Base-by-base conservation (phyloP, 108 stramenopile species). In the Licmophora abbreviata region DNA sequence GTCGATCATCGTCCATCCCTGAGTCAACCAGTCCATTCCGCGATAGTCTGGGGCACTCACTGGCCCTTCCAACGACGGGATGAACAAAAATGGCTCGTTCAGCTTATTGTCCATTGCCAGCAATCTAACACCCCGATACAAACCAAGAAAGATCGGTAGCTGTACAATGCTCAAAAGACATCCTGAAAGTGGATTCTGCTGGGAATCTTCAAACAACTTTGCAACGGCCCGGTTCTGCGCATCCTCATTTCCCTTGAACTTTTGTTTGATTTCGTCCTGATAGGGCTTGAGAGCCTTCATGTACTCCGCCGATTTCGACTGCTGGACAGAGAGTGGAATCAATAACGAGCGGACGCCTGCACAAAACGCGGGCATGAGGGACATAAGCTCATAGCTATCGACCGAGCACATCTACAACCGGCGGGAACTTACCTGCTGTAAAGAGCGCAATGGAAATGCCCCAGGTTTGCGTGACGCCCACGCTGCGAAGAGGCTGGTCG, bases 101-200 rank as follows among this genome's bases (percentile, higher is more conserved):
- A 97, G 52, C 49, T 66, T 55, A 41, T 90, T 82, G 23, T 92
- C 94, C 45, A 76, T 57, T 0, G 94, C 94, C 54, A 97, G 69
- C 38, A 83, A 66, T 25, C 85, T 74, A 9, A 97, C 61, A 8
- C 92, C 81, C 20, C 96, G 76, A 66, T 97, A 97, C 36, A 97
- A 64, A 29, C 93, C 93, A 46, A 97, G 61, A 51, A 97, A 89
- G 51, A 97, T 82, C 1, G 96, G 96, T 29, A 97, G 74, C 60
- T 97, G 95, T 1, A 78, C 81, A 40, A 97, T 52, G 23, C 74
- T 71, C 8, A 92, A 65, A 32, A 95, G 71, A 64, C 95, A 97
- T 41, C 95, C 95, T 0, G 90, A 81, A 62, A 97, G 66, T n/a
- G 95, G 95, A 65, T 97, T 97, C 37, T 88, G 83, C 42, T 95